phyloP scores from a whole-genome alignment of 371 early-diverging fungal species.

The Batrachochytrium dendrobatidis region DNA sequence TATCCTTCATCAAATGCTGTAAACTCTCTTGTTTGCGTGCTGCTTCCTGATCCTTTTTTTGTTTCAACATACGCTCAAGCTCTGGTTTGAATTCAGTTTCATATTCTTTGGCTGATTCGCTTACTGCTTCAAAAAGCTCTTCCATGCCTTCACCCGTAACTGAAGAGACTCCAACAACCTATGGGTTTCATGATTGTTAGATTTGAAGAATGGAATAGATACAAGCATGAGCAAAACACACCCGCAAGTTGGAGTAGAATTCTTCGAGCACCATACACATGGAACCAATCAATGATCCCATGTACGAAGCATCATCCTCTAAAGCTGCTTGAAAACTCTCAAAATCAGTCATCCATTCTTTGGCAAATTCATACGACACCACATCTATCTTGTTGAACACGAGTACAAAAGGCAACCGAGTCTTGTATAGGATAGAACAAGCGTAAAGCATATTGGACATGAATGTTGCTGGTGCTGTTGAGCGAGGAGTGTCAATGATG shows the following conservation, averaged over 20 bases:
- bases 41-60: constrained; percentile 45
- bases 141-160: constrained; percentile 92
- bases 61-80: constrained; percentile 59
- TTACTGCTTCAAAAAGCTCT: constrained; percentile 82
- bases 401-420: constrained; percentile 87
- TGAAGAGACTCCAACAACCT: constrained; percentile 80
- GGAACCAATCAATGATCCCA: constrained; percentile 86
- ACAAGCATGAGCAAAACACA: constrained; percentile 9
- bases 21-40: constrained; percentile 29
- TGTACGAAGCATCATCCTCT: constrained; percentile 56
- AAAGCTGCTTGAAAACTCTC: constrained; percentile 88
- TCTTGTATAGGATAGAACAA: constrained; percentile 90
- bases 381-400: constrained; percentile 98
- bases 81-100: constrained; percentile 72
- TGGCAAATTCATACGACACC: constrained; percentile 75
- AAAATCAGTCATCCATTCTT: constrained; percentile 96
- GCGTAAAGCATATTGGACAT: constrained; percentile 99
- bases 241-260: constrained; percentile 87
- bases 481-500: constrained; percentile 94
- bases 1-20: constrained; percentile 41
- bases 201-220: no score
- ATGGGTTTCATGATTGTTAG: constrained; percentile 1
- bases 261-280: constrained; percentile 98
- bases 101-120: constrained; percentile 81
- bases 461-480: constrained; percentile 91